Evolutionary conservation across 257 asterid genomes (phyloP).

Genomic region (Jasminum sambac): DNA sequence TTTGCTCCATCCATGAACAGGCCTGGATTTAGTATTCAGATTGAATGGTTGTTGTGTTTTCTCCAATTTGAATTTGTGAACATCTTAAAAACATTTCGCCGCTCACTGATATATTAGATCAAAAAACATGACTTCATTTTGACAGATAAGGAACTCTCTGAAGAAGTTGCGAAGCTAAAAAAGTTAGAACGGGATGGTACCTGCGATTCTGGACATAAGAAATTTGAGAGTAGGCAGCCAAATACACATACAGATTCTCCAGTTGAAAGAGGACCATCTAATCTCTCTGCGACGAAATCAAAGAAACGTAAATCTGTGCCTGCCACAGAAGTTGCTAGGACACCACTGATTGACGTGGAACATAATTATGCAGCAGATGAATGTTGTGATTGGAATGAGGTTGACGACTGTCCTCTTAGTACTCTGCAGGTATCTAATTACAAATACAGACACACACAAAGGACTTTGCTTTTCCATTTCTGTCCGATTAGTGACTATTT

Average conservation of each 20-base stretch:
- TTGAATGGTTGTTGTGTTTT: background rate
- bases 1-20: background rate
- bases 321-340: constrained; percentile 27
- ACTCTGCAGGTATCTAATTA: constrained; percentile 37
- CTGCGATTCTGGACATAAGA: constrained; percentile 15
- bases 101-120: background rate
- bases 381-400: constrained; percentile 21
- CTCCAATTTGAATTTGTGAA: constrained; percentile 1
- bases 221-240: background rate
- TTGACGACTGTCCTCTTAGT: constrained; percentile 25
- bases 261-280: background rate
- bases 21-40: background rate
- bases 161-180: constrained; percentile 57
- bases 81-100: background rate
- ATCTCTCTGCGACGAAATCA: background rate
- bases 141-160: constrained; percentile 59
- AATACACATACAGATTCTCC: background rate
- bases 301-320: constrained; percentile 42
- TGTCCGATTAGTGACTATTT: constrained; percentile 30
- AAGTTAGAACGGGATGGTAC: constrained; percentile 33
- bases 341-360: constrained; percentile 29
- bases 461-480: constrained; percentile 14
- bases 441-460: constrained; percentile 5
- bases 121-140: background rate
- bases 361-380: constrained; percentile 24